Conservation (phyloP, 2,329 filamentous ascomycete genomes). For the Botrytis aclada region DNA sequence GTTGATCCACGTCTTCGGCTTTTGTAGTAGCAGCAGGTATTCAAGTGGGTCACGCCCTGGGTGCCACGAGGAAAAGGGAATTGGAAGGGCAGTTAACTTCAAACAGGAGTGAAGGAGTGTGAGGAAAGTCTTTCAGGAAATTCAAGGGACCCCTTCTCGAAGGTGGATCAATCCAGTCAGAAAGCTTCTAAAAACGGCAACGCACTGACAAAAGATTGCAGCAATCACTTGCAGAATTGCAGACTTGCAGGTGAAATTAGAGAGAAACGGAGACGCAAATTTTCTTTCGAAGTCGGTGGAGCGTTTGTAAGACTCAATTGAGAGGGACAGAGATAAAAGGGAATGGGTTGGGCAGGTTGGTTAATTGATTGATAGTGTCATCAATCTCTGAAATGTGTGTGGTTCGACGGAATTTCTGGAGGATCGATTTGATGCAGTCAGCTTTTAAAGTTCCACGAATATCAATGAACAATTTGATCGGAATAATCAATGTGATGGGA, state of each 20-base stretch:
- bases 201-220: constrained; percentile 1
- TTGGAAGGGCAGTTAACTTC: background rate
- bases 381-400: background rate
- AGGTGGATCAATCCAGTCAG: constrained; percentile 12
- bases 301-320: background rate
- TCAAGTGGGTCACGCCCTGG: background rate
- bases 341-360: background rate
- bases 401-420: background rate
- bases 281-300: background rate
- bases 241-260: background rate
- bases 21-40: background rate
- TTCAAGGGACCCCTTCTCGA: constrained; percentile 26
- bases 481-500: background rate
- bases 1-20: constrained; percentile 15
- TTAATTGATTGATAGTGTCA: background rate
- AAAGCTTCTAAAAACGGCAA: constrained; percentile 13
- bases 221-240: constrained; percentile 13
- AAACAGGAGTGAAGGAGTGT: background rate
- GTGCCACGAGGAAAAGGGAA: constrained; percentile 22
- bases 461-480: background rate
- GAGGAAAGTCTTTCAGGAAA: constrained; percentile 21
- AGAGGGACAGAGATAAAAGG: background rate
- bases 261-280: background rate
- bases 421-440: constrained; percentile 13
- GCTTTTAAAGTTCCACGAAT: constrained; percentile 7